Percentiles rank a stretch among this genome's conserved stretches.
Evolutionary conservation across 179 eudicot genomes (phyloP).

Genomic region (Beta corolliflora): DNA sequence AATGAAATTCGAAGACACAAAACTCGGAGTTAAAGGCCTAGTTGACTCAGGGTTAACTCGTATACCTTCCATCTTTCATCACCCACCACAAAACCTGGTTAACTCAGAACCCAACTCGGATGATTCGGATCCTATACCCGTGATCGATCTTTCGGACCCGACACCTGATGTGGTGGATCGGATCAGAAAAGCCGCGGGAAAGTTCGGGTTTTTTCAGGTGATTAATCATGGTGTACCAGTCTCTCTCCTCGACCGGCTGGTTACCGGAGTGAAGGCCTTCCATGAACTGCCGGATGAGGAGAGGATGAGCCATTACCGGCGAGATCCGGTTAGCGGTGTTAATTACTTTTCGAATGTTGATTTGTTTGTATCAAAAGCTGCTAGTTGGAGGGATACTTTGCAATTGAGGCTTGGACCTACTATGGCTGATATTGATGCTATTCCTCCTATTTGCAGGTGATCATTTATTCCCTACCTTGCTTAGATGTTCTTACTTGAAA

Average conservation of each 20-base stretch:
- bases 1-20: constrained; percentile 58
- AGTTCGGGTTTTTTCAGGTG: constrained; percentile 66
- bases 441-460: constrained; percentile 47
- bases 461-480: background rate
- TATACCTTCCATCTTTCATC: constrained; percentile 63
- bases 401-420: constrained; percentile 45
- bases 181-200: constrained; percentile 39
- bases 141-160: background rate
- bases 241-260: constrained; percentile 27
- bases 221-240: constrained; percentile 56
- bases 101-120: background rate
- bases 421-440: constrained; percentile 22
- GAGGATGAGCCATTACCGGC: constrained; percentile 37
- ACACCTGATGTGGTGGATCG: constrained; percentile 30
- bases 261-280: constrained; percentile 38
- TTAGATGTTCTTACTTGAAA: too few relatives aligned
- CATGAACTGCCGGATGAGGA: constrained; percentile 44
- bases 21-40: constrained; percentile 72
- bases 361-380: constrained; percentile 63
- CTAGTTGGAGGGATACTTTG: constrained; percentile 82
- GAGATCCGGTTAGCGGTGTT: constrained; percentile 39
- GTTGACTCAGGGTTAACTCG: constrained; percentile 55
- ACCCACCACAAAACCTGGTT: constrained; percentile 44
- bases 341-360: constrained; percentile 59
- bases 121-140: too few relatives aligned